Conservation (phyloP, 139 green algal species). For the Tetradesmus obliquus region DNA sequence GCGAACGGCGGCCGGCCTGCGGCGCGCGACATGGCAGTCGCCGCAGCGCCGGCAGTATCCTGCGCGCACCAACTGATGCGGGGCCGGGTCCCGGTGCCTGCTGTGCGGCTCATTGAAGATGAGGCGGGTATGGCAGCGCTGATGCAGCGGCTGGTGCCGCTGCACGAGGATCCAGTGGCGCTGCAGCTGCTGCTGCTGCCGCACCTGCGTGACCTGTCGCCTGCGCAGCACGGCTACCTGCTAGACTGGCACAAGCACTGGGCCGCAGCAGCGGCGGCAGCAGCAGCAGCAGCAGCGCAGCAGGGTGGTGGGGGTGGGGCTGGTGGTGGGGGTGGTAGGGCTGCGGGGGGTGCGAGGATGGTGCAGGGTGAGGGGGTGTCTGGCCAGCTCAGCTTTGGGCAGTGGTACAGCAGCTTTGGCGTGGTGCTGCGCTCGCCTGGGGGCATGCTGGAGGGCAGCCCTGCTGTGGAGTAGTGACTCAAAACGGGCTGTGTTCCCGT, state of each 20-base stretch:
- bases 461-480: background rate
- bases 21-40: slow-evolving; percentile 24
- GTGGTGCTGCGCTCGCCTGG: slow-evolving; percentile 25
- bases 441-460: background rate
- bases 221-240: slow-evolving; percentile 34
- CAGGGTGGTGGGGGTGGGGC: background rate
- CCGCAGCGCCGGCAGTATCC: slow-evolving; percentile 23
- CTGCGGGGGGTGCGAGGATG: slow-evolving; percentile 12
- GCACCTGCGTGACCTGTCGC: background rate
- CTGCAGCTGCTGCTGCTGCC: slow-evolving; percentile 44
- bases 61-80: slow-evolving; percentile 26
- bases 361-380: background rate
- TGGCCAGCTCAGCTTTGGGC: slow-evolving; percentile 20
- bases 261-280: slow-evolving; percentile 1
- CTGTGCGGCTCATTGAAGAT: slow-evolving; percentile 17
- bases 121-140: background rate
- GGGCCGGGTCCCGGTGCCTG: slow-evolving; percentile 34
- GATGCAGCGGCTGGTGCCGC: background rate
- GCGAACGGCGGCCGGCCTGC: background rate
- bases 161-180: slow-evolving; percentile 19
- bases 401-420: slow-evolving; percentile 32
- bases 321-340: background rate
- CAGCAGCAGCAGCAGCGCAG: background rate
- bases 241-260: slow-evolving; percentile 38
- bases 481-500: background rate